These are phyloP conservation scores for Parmelia sp. DNA, from an alignment of 495 filamentous ascomycete species.

Conservation along the genomic window DNA sequence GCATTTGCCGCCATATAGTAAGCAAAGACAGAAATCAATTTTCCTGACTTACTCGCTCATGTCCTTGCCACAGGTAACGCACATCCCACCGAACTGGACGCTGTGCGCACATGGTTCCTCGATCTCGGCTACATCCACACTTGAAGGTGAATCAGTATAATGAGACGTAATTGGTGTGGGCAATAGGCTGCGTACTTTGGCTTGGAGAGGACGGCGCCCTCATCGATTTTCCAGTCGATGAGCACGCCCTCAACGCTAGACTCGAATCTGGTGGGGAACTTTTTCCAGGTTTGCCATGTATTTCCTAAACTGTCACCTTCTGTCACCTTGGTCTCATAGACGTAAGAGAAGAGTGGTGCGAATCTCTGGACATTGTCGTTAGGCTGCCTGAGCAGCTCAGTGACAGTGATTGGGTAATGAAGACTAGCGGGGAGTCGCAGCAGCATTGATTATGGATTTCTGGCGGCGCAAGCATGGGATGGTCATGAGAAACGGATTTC, in stretches of 20 bases:
- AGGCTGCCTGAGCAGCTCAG: constrained; percentile 68
- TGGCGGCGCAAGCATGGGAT: background rate
- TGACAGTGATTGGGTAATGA: constrained; percentile 93
- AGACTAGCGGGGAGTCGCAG: constrained; percentile 51
- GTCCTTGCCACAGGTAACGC: constrained; percentile 88
- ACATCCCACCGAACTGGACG: constrained; percentile 84
- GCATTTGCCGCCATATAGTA: background rate
- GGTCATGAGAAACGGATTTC: constrained; percentile 9
- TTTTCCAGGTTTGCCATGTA: constrained; percentile 59
- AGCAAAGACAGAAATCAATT: background rate
- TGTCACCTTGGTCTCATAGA: constrained; percentile 66
- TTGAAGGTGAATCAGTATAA: constrained; percentile 27
- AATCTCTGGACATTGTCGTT: constrained; percentile 68
- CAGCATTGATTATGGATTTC: constrained; percentile 36
- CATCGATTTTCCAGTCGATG: constrained; percentile 63
- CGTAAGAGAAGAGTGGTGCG: constrained; percentile 75
- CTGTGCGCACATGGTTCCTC: constrained; percentile 89
- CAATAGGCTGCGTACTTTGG: constrained; percentile 30
- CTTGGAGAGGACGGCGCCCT: constrained; percentile 60
- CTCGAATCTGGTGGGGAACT: constrained; percentile 69
- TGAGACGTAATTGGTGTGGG: background rate
- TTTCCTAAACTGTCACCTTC: constrained; percentile 68
- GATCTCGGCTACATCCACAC: constrained; percentile 62
- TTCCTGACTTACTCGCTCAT: constrained; percentile 67
- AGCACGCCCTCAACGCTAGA: constrained; percentile 75